Base-by-base conservation (phyloP, 257 asterid genomes). In the Petunia secreta region DNA sequence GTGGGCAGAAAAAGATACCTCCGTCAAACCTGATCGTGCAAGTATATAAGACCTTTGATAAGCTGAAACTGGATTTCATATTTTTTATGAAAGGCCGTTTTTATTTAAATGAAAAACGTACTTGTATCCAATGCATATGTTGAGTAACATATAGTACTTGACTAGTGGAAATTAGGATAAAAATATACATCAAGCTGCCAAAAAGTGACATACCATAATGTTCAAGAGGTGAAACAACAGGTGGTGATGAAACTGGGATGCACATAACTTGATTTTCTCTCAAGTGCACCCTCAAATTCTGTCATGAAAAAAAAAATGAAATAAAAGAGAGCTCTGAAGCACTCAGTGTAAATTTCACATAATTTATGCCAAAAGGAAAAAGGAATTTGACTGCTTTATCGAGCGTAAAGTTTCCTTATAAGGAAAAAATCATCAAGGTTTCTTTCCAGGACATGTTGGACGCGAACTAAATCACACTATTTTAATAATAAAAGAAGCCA, bases 241-340 rank as follows among this genome's bases (percentile, higher is more conserved):
- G 94, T 66, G 94, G 97, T 34, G 98, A 90, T 65, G 90, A 90
- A 85, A 92, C 90, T 55, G 98, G 92, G 75, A 85, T 62, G 80
- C 80, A 91, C 48, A 16, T 84, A 82, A 93, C 88, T 82, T 91
- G 81, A 79, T 86, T 92, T 78, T 89, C 89, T 80, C 84, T 91
- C 90, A 95, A 78, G 74, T 90, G 94, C 76, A 65, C 88, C 80
- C 83, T 89, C 82, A 95, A 83, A 83, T 86, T 87, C 99, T 93
- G 90, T 83, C 39, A 90, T 73, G 79, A 77, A 77, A 79, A 69
- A 79, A 41, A 77, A 34, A 59, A 36, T 41, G 64, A 57, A 83
- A 43, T n/a, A 8, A 75, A 38, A 36, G 79, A 64, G 57, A 63
- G 7, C 25, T 40, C 15, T 38, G 36, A 71, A 34, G 77, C 44